Base-by-base conservation (phyloP, 495 filamentous ascomycete genomes). In the Penicillium desertorum region DNA sequence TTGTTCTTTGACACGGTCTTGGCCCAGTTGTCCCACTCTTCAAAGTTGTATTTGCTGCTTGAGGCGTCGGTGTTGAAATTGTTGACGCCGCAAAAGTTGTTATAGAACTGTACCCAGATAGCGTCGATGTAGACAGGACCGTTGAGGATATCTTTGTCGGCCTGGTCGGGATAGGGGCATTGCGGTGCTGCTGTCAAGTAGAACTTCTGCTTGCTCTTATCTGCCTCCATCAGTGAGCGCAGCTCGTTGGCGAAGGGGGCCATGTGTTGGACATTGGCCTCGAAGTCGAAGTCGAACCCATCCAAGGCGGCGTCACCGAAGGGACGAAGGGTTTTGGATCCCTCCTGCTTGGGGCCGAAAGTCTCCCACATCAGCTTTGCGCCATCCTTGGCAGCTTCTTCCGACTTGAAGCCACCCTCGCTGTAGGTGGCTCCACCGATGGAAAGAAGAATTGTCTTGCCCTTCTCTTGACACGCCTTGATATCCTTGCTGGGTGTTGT, bases 211-310 rank as follows among this genome's bases (percentile, higher is more conserved):
- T 81, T 83, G 62, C 73, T 71, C 5, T 42, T 65, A 34, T 77
- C 79, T 4, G 73, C 71, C 51, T 83, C 71, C 72, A 83, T 83
- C 42, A 83, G 70, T 27, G 62, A 46, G 20, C 85, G 81, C 5
- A 90, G 75, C 45, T 77, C 71, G 45, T 76, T 65, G 17, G 82
- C 82, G 60, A 88, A 86, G 2, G 76, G 71, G 2, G 70, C 79
- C 72, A 82, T 83, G 72, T 83, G 58, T 59, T 66, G 44, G 47
- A 74, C 62, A 59, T 69, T 61, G 51, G 74, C 71, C 62, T 88
- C 85, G 39, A 87, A 81, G 67, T 88, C 85, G 54, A 88, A 81
- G 62, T 91, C 88, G 63, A 90, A 90, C 4, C 88, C 88, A 62
- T 91, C 88, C 42, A 91, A 65, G 29, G 79, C 72, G 23, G 83